Base-by-base conservation (phyloP, 169 alveolate genomes). In the Babesia ovata region DNA sequence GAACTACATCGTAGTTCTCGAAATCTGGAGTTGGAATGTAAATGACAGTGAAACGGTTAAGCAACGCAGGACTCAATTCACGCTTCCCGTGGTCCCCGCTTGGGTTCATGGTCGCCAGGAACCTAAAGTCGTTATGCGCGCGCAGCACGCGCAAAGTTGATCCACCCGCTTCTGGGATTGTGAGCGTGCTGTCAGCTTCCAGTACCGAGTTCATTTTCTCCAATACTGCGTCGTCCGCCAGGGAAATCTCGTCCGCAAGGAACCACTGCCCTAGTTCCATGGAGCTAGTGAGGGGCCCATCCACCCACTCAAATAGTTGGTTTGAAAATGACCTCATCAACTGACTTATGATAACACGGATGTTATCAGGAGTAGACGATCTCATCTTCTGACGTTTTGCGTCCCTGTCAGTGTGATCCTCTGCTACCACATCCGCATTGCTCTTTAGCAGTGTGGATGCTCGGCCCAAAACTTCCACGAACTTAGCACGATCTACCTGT, bases 71-170 rank as follows among this genome's bases (percentile, higher is more conserved):
- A 39, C 99, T 94, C 22, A 98, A 93, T 86, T 98, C 99, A 81
- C 97, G 95, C 93, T 98, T 98, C 22, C 99, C 99, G 86, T 94
- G 98, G 88, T 98, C 99, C 26, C 99, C 99, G 39, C 99, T 96
- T 45, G 99, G 99, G 84, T 98, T 98, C 99, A 98, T 98, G 19
- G 99, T 98, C n/a, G 99, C 99, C 54, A 97, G 92, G 42, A 98
- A 91, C 24, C 96, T 91, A 85, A 98, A 98, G 50, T 91, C 89
- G 26, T 89, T 91, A 78, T 96, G 96, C 9, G 98, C 98, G 54
- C 82, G 86, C 42, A 97, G 75, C 29, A 86, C 77, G n/a, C 91
- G 92, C n/a, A 86, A 69, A 49, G 85, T 81, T 0, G 70, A 75
- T 16, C 86, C 92, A 42, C 93, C 93, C 49, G 84, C 86, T 63